Base-by-base conservation (phyloP, 768 basidiomycete genomes). In the Asterophora lycoperdoides region DNA sequence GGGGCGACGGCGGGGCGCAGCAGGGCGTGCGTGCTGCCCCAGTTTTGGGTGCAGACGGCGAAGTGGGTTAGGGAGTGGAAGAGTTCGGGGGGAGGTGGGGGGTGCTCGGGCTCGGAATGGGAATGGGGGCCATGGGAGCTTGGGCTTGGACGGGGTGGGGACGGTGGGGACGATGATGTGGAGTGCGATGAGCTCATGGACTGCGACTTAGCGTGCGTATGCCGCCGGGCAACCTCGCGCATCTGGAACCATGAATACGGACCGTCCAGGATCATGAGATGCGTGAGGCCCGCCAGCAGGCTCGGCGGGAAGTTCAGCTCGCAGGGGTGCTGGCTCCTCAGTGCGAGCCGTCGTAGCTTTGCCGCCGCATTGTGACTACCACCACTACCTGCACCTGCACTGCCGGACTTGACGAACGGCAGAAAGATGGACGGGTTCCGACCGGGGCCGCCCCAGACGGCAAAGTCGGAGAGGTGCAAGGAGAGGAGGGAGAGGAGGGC, bases 261-360 rank as follows among this genome's bases (percentile, higher is more conserved):
- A 14, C 60, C 55, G 33, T 53, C 54, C 33, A 64, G 53, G 26
- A 66, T 56, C 29, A 56, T 45, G 0, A 67, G 53, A 49, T 64
- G 66, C 4, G 66, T 64, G 5, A 67, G 23, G 3, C 53, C 44
- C 14, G 60, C 45, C 5, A 62, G 39, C 8, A 63, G 48, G 1
- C 40, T 41, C 5, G 53, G 57, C 1, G 60, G 62, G 34, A 64
- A 59, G 20, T 37, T 56, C 13, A 61, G 54, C 30, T 60, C 56
- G 5, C 53, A 57, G n/a, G 48, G 33, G 14, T 46, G 54, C 34
- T 47, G 51, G 7, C 49, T 47, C 29, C n/a, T 52, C 1, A 58
- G 52, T 9, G 54, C 45, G 7, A 58, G 49, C 15, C 45, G 45
- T 17, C 45, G 53, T 23, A 23, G 23, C 23, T 6, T 6, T 3